Base-by-base conservation (phyloP, 352 stramenopile species). In the Phytophthora uliginosa region DNA sequence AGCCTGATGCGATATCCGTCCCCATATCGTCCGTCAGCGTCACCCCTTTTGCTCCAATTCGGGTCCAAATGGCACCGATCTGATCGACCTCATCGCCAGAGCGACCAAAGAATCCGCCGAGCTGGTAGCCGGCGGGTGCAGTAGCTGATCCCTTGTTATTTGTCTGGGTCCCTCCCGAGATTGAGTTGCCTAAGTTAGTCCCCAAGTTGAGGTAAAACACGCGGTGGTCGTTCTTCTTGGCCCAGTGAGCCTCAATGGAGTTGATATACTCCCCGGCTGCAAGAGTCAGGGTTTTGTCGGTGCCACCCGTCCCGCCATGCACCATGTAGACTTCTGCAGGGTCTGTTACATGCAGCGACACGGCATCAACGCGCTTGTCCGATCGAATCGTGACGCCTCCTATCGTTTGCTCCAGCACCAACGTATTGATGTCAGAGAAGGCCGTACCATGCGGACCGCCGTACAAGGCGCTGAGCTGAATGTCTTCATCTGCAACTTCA, bases 21-120 rank as follows among this genome's bases (percentile, higher is more conserved):
- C 45, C 47, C 52, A 64, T 67, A 18, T 67, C 42, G 28, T 74
- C 66, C 18, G 52, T 74, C n/a, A 74, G 34, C 2, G 54, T 40
- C 4, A 74, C 52, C 10, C 54, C 66, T 18, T 45, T 69, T 0
- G 66, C 59, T 15, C 51, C 36, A 17, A 74, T 69, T 45, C 55
- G 55, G 2, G 69, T 71, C 62, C 69, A 76, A 60, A 76, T 71
- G 3, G 71, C 78, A 15, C 82, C 82, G 4, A 90, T 66, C 9
- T 70, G 62, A 51, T 86, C 76, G 9, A 90, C 52, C 15, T 76
- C 76, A 36, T 85, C 69, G 3, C 71, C 78, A 2, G 62, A 53
- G 13, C 80, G 78, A 26, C 82, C 82, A 36, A 80, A 83, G 63
- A 90, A 90, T 13, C 70, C 82, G 33, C 80, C 79, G 54, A 90